Base-by-base conservation (phyloP, 2,329 filamentous ascomycete genomes). In the Penicillium sp. region DNA sequence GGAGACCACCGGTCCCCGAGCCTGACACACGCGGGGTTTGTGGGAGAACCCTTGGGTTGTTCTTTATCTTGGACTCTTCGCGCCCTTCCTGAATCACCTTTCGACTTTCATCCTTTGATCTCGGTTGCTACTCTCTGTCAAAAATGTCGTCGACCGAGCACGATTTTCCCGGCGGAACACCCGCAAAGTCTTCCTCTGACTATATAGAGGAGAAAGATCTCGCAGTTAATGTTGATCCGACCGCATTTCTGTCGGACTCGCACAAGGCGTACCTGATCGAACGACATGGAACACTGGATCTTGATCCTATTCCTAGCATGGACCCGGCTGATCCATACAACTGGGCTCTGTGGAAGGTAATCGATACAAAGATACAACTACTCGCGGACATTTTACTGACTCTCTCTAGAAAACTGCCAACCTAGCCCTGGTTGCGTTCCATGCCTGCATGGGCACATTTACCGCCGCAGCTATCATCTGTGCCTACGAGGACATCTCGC, bases 371-470 rank as follows among this genome's bases (percentile, higher is more conserved):
- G 16, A 1, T 42, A 26, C 19, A 7, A 28, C 19, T 28, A 53
- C 5, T 2, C 14, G n/a, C 28, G 6, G 4, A 28, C 13, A 4
- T 8, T n/a, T 28, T 45, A 19, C 52, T 68, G 10, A 68, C 38
- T 37, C 1, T 33, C 11, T 22, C n/a, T 54, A 83, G 81, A 86
- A 85, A 80, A 70, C 77, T 0, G 59, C 75, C 57, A 85, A 86
- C 60, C 73, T 87, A 0, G 58, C 80, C 11, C 78, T 86, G 10
- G 83, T 87, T 16, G 82, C 83, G 0, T 84, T 85, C 67, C 83
- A 87, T 58, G 82, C 83, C 30, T 82, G 82, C 72, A 86, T 86
- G 81, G 79, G 80, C 48, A 84, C 83, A 0, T 86, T 87, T 64
- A 83, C 78, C 1, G 83, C 84, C 0, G 78, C 83, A 0, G 73